Evolutionary conservation across 2,329 filamentous ascomycete species (phyloP), one percentile per base, ranked within the genome.

Genomic region (Fusarium siculi): DNA sequence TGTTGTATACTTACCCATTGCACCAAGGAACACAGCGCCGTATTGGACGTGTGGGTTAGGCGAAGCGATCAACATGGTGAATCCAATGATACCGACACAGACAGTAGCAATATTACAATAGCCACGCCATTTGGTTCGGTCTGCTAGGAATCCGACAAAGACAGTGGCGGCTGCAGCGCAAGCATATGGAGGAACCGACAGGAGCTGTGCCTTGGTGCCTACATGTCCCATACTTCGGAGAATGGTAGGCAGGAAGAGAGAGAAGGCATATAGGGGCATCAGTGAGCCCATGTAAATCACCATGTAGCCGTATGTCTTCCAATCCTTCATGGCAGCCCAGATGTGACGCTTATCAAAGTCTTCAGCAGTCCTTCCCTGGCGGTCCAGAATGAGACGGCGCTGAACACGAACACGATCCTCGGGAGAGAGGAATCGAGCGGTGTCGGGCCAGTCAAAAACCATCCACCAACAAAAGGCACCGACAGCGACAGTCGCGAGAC

Each of bases 391-490:
- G 30, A 96, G 84, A 6, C 93, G 88, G 15, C 90, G 87, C 23
- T 93, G 82, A 0, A 96, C 92, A 21, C 93, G 88, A 9, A 85
- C 84, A 16, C 92, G 90, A 74, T 96, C 93, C 4, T 87, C 86
- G 0, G 87, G 85, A 0, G 88, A 88, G 9, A 96, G 86, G 79
- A 95, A 96, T 0, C 79, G 87, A 10, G 93, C 93, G 52, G 91
- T 87, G 72, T 93, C 92, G 0, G 93, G 93, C 79, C 93, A 96
- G 78, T 96, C 93, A 75, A 93, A 89, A 6, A 95, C 92, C 82
- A 92, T 86, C 89, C 90, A 94, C 83, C 91, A 94, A 10, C 89
- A 91, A 2, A 85, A 81, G 9, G 91, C 65, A 2, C 92, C 93
- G 10, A 93, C 85, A 4, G 93, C 3, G 4, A 93, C 85, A 0